Evolutionary conservation across 2,329 filamentous ascomycete genomes (phyloP), one percentile per base, ranked within the genome.

Genomic region (Pseudogymnoascus sp.): DNA sequence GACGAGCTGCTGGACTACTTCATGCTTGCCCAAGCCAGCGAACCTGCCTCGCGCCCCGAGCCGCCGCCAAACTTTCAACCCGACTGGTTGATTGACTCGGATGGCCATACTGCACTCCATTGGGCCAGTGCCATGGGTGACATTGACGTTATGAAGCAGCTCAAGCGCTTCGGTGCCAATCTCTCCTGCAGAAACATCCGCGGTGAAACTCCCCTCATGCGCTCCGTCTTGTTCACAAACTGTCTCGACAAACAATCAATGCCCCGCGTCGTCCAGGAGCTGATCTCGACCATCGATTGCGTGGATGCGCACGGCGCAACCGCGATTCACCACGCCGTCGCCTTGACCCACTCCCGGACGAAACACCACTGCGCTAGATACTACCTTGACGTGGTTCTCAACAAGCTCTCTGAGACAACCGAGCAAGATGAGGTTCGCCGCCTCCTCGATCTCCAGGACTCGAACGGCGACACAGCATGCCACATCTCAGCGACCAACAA

Each of bases 111-210:
- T 2, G 93, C 93, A 5, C 83, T 99, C 68, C 95, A 99, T 73
- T 99, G 95, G 95, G 95, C 93, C 17, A 92, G 91, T 62, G 91
- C 95, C 23, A 99, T 99, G 93, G 95, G 95, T 64, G 95, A 97
- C 69, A 81, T 97, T 31, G 90, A 93, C 59, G 90, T 97, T 15
- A 91, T 97, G 66, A 91, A 88, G 74, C 89, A 96, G 74, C 80
- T 99, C 17, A 88, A 95, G 69, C 83, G 86, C 42, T 91, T 93
- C 65, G 88, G 90, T 44, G 92, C 93, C 10, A 86, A 86, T 65
- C 80, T 91, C 15, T 84, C 86, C 31, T 86, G 88, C 2, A 82
- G 88, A 62, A 93, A 92, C 63, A 77, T 84, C 50, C 80, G 86
- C 19, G 88, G 89, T 64, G 93, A 97, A 76, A 97, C 95, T 0